These are phyloP conservation scores for Pichia rugopelliculosa DNA, from an alignment of 805 yeast species.

Conservation along the genomic window DNA sequence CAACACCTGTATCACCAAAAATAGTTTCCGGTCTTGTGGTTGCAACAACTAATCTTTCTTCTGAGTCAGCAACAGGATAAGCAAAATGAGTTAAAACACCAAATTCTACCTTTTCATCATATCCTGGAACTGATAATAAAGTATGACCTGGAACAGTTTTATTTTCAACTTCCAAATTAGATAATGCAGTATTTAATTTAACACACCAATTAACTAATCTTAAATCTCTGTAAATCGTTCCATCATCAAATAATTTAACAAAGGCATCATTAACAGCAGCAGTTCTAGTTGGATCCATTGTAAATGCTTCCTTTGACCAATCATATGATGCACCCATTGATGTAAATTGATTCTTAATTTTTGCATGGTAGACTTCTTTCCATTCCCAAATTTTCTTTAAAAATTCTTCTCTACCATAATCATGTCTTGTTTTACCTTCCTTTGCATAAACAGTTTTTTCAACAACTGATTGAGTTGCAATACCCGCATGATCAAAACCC, in stretches of 20 bases:
- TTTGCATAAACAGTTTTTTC: constrained; percentile 91
- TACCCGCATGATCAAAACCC: constrained; percentile 99
- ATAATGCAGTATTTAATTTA: constrained; percentile 86
- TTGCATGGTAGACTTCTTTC: constrained; percentile 88
- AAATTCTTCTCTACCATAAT: constrained; percentile 87
- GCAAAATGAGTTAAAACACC: constrained; percentile 97
- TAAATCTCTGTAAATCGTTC: constrained; percentile 87
- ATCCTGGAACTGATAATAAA: constrained; percentile 76
- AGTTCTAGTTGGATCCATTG: constrained; percentile 71
- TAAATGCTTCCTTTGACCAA: constrained; percentile 92
- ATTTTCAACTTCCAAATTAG: constrained; percentile 94
- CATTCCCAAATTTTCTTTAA: constrained; percentile 92
- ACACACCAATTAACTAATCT: constrained; percentile 97
- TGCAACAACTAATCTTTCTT: constrained; percentile 85
- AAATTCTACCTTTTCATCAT: constrained; percentile 84
- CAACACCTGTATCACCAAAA: constrained; percentile 97
- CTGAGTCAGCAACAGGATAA: constrained; percentile 77
- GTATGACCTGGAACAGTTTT: constrained; percentile 83
- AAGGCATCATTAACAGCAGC: constrained; percentile 87
- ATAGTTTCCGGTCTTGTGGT: constrained; percentile 98
- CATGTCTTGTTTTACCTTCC: constrained; percentile 87
- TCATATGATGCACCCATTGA: constrained; percentile 95
- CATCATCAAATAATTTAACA: constrained; percentile 87
- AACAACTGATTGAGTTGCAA: constrained; percentile 96
- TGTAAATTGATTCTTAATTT: constrained; percentile 77